Conservation (phyloP, 2,329 filamentous ascomycete genomes). For the Colletotrichum trifolii region DNA sequence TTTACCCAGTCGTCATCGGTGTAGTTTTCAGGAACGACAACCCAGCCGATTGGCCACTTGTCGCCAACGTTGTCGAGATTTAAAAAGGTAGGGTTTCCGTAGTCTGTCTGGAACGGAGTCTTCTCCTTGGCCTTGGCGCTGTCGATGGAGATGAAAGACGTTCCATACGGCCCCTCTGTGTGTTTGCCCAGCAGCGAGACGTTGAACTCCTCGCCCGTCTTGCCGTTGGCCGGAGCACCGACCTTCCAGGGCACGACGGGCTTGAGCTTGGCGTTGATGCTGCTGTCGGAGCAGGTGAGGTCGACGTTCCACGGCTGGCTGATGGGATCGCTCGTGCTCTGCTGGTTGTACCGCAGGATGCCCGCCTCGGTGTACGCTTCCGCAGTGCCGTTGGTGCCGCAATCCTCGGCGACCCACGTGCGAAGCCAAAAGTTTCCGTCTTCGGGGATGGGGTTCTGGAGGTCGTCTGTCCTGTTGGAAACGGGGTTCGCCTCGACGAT, state of each 20-base stretch:
- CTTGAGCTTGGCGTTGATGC: slow-evolving; percentile 40
- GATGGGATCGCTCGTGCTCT: slow-evolving; percentile 34
- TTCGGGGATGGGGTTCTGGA: slow-evolving; percentile 26
- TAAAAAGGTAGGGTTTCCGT: slow-evolving; percentile 54
- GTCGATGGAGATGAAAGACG: slow-evolving; percentile 42
- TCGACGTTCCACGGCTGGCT: slow-evolving; percentile 36
- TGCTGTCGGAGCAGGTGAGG: slow-evolving; percentile 42
- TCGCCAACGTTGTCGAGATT: slow-evolving; percentile 31
- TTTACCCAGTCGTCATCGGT: slow-evolving; percentile 35
- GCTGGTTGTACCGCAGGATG: slow-evolving; percentile 42
- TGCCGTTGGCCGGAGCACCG: slow-evolving; percentile 19
- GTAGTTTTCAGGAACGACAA: slow-evolving; percentile 37
- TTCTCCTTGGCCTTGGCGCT: slow-evolving; percentile 1
- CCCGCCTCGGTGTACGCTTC: slow-evolving; percentile 36
- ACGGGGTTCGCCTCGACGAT: slow-evolving; percentile 40
- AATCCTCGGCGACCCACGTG: slow-evolving; percentile 22
- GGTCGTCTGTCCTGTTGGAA: neutral
- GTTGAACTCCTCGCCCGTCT: slow-evolving; percentile 8
- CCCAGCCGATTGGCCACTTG: slow-evolving; percentile 33
- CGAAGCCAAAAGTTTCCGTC: slow-evolving; percentile 43
- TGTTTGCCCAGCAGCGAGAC: neutral
- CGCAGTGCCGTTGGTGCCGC: neutral
- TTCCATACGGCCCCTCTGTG: slow-evolving; percentile 5
- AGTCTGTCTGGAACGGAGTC: slow-evolving; percentile 47
- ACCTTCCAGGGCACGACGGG: slow-evolving; percentile 42